phyloP scores from a whole-genome alignment of 345 rosid species.

The Hibiscus tridactylites region DNA sequence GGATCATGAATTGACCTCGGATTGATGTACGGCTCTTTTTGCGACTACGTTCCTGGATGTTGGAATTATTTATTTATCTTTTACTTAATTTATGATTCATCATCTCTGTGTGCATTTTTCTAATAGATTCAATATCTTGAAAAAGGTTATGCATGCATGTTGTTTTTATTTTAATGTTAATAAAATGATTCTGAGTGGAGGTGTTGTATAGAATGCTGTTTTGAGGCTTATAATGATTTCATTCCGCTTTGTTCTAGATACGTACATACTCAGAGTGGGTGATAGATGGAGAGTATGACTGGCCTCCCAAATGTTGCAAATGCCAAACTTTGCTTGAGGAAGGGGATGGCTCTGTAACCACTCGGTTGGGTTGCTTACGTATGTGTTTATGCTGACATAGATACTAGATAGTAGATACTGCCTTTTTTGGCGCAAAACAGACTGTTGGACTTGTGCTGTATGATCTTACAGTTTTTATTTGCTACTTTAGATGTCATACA shows the following conservation, averaged over 20 bases:
- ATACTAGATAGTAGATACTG: not conserved
- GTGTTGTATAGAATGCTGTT: conserved; percentile 4
- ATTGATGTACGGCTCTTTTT: not conserved
- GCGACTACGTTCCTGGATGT: not conserved
- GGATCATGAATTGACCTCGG: no score
- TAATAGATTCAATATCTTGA: not conserved
- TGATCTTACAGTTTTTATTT: conserved; percentile 15
- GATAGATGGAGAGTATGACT: conserved; percentile 98
- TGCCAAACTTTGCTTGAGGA: conserved; percentile 74
- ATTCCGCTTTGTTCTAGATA: conserved; percentile 34
- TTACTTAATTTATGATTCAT: not conserved
- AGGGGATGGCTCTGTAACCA: conserved; percentile 56
- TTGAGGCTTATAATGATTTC: conserved; percentile 1
- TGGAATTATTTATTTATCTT: not conserved
- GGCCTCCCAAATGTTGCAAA: conserved; percentile 28
- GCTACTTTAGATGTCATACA: conserved; percentile 64
- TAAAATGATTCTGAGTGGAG: not conserved
- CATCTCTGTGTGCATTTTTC: not conserved
- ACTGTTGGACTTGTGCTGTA: not conserved
- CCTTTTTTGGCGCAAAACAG: not conserved
- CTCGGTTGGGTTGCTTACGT: conserved; percentile 98
- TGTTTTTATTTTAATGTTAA: conserved; percentile 2
- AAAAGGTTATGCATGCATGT: conserved; percentile 4
- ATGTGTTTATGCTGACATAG: conserved; percentile 32
- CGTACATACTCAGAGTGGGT: conserved; percentile 99